Evolutionary conservation across 2,329 filamentous ascomycete species (phyloP), one percentile per base, ranked within the genome.

Genomic region (Aspergillus fumigatus): DNA sequence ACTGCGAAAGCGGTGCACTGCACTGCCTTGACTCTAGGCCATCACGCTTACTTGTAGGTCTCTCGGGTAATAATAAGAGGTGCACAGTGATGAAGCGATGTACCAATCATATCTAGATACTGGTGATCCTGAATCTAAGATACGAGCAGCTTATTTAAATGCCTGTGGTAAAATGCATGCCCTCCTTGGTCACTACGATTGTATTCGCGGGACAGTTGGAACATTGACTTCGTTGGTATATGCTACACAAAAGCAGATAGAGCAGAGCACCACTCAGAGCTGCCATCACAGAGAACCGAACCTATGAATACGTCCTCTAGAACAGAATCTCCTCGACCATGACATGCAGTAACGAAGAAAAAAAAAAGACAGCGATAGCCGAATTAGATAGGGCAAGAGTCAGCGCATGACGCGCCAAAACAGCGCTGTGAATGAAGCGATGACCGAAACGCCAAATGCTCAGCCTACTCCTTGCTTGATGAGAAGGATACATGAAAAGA

Each of bases 401-500:
- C 14, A 38, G 32, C 32, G 14, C 32, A 38, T 6, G 32, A 17
- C 11, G 32, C 8, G 14, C 32, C 14, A 38, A 38, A 14, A 17
- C 14, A 38, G 32, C 32, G 32, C 32, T 17, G 32, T 17, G 32
- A 17, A 38, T 38, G 43, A 56, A 51, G 60, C 43, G 51, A 57
- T 53, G 19, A 29, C 51, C 49, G 55, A 32, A 65, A 65, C 61
- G 60, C 60, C 62, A 35, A 45, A 51, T 57, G 57, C 51, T 47
- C 59, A 55, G 54, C 61, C 59, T 60, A 67, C 62, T 63, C 63
- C 65, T 67, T 65, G 65, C 65, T 66, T 61, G 55, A 60, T 56
- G 62, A 51, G 60, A 54, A 52, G 41, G 54, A 59, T 48, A 57
- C 45, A 49, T 41, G 38, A 50, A 35, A 45, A 51, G 51, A 54